A percentile compares a stretch with the other conserved stretches of the same genome.
Conservation (phyloP, 1,139 yeast genomes). For the Diutina mesorugosa region DNA sequence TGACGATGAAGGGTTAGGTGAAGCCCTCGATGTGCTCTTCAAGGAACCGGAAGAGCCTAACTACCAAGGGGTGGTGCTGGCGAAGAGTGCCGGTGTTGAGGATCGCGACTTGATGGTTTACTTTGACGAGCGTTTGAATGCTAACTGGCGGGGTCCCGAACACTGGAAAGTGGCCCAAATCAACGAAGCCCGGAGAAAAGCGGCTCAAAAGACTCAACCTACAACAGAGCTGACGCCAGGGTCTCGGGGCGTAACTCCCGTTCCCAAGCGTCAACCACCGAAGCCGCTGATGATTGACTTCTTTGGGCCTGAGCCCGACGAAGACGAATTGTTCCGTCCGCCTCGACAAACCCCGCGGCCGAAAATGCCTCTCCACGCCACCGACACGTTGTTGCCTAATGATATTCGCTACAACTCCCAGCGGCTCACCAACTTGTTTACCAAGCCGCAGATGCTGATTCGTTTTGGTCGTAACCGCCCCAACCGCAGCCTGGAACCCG, state of each 20-base stretch:
- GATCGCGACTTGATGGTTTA: slow-evolving; percentile 67
- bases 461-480: slow-evolving; percentile 14
- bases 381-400: slow-evolving; percentile 45
- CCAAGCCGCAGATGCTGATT: slow-evolving; percentile 45
- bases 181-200: slow-evolving; percentile 18
- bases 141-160: slow-evolving; percentile 85
- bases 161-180: slow-evolving; percentile 78
- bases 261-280: slow-evolving; percentile 17
- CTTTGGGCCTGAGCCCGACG: slow-evolving; percentile 25
- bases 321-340: slow-evolving; percentile 38
- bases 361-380: slow-evolving; percentile 7
- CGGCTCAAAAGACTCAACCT: slow-evolving; percentile 8
- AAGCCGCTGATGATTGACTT: slow-evolving; percentile 36
- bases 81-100: slow-evolving; percentile 17
- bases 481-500: slow-evolving; percentile 3
- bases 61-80: slow-evolving; percentile 6
- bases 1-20: neutral
- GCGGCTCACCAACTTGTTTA: slow-evolving; percentile 52
- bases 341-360: slow-evolving; percentile 30
- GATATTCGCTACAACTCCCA: slow-evolving; percentile 66
- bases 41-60: neutral
- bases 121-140: slow-evolving; percentile 57
- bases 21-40: neutral
- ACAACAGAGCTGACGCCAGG: slow-evolving; percentile 6
- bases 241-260: slow-evolving; percentile 2